phyloP scores from a whole-genome alignment of 257 asterid genomes.

The Gentiana straminea region DNA sequence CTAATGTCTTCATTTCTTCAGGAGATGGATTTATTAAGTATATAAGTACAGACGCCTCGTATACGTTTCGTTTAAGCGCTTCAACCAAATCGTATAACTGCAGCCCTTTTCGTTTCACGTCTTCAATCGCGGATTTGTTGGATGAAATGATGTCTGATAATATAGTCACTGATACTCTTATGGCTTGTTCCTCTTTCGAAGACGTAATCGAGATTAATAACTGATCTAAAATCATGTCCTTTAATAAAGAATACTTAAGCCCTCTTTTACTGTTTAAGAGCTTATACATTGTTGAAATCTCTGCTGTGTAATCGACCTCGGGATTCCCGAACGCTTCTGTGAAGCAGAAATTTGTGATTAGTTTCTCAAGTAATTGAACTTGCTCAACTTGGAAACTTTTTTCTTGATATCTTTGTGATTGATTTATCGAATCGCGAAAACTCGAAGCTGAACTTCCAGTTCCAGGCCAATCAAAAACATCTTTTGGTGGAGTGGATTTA shows the following conservation, averaged over 20 bases:
- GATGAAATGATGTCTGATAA: slow-evolving; percentile 56
- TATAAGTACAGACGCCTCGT: slow-evolving; percentile 71
- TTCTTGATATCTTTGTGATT: slow-evolving; percentile 22
- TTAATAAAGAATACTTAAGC: slow-evolving; percentile 57
- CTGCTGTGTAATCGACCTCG: slow-evolving; percentile 48
- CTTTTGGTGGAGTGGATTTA: slow-evolving; percentile 12
- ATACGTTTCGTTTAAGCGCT: slow-evolving; percentile 69
- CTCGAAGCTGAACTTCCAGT: slow-evolving; percentile 20
- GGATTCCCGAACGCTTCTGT: slow-evolving; percentile 35
- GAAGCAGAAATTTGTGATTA: slow-evolving; percentile 69
- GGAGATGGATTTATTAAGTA: slow-evolving; percentile 77
- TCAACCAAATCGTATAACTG: slow-evolving; percentile 63
- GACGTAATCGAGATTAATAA: slow-evolving; percentile 60
- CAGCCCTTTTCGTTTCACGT: slow-evolving; percentile 64
- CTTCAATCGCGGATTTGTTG: slow-evolving; percentile 50
- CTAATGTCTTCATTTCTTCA: slow-evolving; percentile 59
- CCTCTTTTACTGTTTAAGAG: slow-evolving; percentile 50
- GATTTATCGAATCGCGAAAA: slow-evolving; percentile 19
- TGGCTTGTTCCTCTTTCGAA: slow-evolving; percentile 56
- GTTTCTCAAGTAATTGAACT: slow-evolving; percentile 46
- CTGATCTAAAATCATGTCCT: slow-evolving; percentile 73
- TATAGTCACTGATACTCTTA: slow-evolving; percentile 59
- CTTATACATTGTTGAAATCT: slow-evolving; percentile 56
- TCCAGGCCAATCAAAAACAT: slow-evolving; percentile 16
- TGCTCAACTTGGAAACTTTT: slow-evolving; percentile 37